Evolutionary conservation across 257 asterid genomes (phyloP), one percentile per base, ranked within the genome.

Genomic region (Craterostigma plantagineum): DNA sequence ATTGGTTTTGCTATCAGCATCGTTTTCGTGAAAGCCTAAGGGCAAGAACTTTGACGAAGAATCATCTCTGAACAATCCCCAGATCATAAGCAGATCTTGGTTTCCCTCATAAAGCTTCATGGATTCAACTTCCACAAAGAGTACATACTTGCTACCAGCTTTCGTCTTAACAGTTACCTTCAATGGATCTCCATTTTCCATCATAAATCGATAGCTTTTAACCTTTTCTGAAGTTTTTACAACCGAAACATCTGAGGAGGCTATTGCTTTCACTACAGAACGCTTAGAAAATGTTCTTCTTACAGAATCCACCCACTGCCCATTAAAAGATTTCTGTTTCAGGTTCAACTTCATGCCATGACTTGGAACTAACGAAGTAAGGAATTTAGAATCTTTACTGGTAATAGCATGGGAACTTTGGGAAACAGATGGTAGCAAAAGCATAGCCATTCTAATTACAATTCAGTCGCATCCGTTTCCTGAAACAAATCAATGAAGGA

Each of bases 61-160:
- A 60, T 79, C 68, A 16, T 74, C 65, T 43, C 76, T 70, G 65
- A 68, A 82, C 50, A 70, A 38, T 10, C 95, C 86, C 94, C 95
- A 90, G 35, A 60, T 43, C 84, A 79, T 62, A 53, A 63, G 35
- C 10, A 76, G 55, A 35, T 61, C 78, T 16, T 52, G 57, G n/a
- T 56, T 45, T 30, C 30, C 57, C 43, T 52, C 58, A 58, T 42
- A 35, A 53, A 61, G 52, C 53, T 59, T 66, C 51, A 52, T 46
- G 14, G 74, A 51, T 11, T 63, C 67, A 35, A 65, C 61, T 53
- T 83, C 78, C 35, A 90, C 70, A 30, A 48, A 61, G 18, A 90
- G 58, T 43, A 49, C 59, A 51, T 68, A 73, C 56, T 64, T 72
- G 42, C 51, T 50, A 39, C 42, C 50, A 10, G 48, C 49, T 55